Evolutionary conservation across 2,329 filamentous ascomycete genomes (phyloP).

Genomic region (Apiospora arundinis): DNA sequence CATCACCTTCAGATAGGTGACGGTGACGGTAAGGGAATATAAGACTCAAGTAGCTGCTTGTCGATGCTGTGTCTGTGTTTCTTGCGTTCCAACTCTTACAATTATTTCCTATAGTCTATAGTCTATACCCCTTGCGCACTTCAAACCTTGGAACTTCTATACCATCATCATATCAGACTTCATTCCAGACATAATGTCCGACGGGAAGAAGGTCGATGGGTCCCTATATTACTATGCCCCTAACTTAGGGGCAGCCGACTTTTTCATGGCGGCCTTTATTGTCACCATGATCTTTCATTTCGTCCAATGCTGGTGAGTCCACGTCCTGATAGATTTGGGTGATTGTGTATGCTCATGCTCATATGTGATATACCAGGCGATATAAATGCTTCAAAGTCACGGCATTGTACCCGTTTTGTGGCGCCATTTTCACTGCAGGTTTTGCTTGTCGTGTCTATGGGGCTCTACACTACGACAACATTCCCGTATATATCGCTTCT

Average conservation of each 20-base stretch:
- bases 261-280: constrained; percentile 25
- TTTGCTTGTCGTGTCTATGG: constrained; percentile 16
- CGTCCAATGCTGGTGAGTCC: constrained; percentile 26
- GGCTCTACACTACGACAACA: background rate
- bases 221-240: constrained; percentile 27
- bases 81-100: background rate
- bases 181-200: background rate
- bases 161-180: background rate
- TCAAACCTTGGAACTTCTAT: background rate
- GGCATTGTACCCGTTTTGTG: constrained; percentile 21
- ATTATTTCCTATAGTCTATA: no score
- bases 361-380: background rate
- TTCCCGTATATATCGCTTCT: constrained; percentile 10
- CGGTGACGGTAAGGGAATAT: background rate
- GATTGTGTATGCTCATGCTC: background rate
- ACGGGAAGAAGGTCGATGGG: background rate
- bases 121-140: background rate
- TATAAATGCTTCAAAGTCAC: constrained; percentile 25
- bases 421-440: constrained; percentile 20
- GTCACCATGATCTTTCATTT: constrained; percentile 23
- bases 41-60: background rate
- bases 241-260: constrained; percentile 24
- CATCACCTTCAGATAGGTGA: background rate
- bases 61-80: background rate
- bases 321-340: no score